phyloP scores from a whole-genome alignment of 208 protist species.

The Crithidia sp. region DNA sequence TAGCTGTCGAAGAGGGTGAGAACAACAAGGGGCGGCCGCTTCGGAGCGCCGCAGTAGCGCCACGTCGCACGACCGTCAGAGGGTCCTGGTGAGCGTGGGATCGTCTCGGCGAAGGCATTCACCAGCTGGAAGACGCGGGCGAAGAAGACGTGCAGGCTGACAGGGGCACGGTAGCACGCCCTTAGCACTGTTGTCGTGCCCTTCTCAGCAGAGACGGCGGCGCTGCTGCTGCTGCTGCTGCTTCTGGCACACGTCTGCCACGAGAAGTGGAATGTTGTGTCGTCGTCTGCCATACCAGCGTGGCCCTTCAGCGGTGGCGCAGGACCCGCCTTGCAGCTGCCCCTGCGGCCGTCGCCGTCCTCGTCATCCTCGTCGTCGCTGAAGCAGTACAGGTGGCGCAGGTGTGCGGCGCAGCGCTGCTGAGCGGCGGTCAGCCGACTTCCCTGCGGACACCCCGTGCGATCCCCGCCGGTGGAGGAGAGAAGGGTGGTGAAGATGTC shows the following conservation, averaged over 20 bases:
- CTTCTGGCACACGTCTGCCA: neutral
- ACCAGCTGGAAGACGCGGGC: conserved; percentile 44
- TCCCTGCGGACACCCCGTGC: neutral
- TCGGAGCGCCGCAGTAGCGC: neutral
- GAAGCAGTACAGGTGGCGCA: conserved; percentile 39
- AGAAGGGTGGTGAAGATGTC: conserved; percentile 33
- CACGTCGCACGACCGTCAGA: neutral
- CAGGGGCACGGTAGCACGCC: conserved; percentile 27
- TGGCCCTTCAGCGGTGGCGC: neutral
- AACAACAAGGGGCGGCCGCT: conserved; percentile 26
- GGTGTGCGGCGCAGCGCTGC: conserved; percentile 18
- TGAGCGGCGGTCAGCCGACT: conserved; percentile 2
- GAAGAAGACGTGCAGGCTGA: conserved; percentile 52
- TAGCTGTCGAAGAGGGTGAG: conserved; percentile 72
- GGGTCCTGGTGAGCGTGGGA: neutral
- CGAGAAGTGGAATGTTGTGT: neutral
- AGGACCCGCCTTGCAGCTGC: neutral
- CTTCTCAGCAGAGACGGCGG: neutral
- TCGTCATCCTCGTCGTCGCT: conserved; percentile 31
- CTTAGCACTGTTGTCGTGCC: conserved; percentile 6
- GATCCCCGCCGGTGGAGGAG: neutral
- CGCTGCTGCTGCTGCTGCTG: neutral
- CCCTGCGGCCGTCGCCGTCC: neutral
- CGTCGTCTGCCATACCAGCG: neutral
- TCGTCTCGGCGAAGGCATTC: conserved; percentile 28